Percentiles rank a stretch among this genome's conserved stretches.
These are phyloP conservation scores for Ricinus communis DNA, from an alignment of 345 rosid species.

Conservation along the genomic window DNA sequence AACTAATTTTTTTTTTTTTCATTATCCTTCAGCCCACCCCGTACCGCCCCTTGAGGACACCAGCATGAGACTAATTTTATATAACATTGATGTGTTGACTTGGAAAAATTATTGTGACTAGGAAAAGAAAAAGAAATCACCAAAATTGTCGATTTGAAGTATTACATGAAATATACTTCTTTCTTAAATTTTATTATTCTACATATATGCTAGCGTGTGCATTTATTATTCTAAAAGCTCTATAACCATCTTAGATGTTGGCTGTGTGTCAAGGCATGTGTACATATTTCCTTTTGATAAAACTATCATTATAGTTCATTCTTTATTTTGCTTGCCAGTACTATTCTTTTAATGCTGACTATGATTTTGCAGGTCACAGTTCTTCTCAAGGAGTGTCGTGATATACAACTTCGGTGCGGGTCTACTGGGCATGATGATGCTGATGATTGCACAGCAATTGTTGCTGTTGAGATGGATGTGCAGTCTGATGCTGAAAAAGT, in stretches of 20 bases:
- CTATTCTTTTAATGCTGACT: not conserved
- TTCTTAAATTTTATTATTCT: too few species aligned
- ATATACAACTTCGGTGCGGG: constrained; percentile 88
- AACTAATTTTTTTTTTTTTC: too few species aligned
- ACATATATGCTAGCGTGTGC: not conserved
- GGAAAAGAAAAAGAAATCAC: not conserved
- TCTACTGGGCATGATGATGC: constrained; percentile 42
- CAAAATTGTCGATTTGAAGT: not conserved
- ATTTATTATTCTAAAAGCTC: too few species aligned
- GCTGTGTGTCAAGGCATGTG: not conserved
- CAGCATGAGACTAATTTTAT: not conserved
- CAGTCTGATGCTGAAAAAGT: constrained; percentile 68
- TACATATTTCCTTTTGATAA: not conserved
- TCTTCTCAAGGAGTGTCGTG: constrained; percentile 94
- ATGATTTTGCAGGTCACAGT: constrained; percentile 61
- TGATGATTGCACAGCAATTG: constrained; percentile 38
- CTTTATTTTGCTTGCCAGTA: not conserved
- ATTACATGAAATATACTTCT: not conserved
- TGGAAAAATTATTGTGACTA: not conserved
- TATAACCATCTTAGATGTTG: too few species aligned
- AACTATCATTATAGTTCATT: not conserved
- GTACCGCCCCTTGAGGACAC: too few species aligned
- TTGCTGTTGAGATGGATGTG: constrained; percentile 45
- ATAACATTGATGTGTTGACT: not conserved
- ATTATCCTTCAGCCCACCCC: too few species aligned